A percentile compares a stretch with the other conserved stretches of the same genome.
These are phyloP conservation scores for Rhodotorula toruloides DNA, from an alignment of 768 basidiomycete genomes.

Conservation along the genomic window DNA sequence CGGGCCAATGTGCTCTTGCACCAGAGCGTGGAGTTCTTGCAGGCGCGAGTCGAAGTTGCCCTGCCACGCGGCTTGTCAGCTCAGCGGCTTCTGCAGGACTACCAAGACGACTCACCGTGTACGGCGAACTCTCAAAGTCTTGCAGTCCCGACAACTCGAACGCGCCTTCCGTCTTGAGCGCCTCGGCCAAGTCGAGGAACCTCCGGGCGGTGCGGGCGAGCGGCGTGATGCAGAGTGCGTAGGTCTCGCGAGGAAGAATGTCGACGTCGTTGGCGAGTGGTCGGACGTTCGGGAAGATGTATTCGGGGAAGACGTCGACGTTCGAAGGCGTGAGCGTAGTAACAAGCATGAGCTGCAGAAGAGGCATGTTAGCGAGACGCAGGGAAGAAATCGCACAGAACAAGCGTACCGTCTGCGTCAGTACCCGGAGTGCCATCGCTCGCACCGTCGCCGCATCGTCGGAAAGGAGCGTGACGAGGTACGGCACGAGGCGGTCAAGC, in stretches of 20 bases:
- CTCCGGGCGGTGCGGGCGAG: slow-evolving; percentile 79
- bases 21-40: slow-evolving; percentile 73
- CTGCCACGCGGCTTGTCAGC: slow-evolving; percentile 48
- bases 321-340: slow-evolving; percentile 47
- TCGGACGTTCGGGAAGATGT: slow-evolving; percentile 83
- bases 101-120: slow-evolving; percentile 2
- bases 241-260: slow-evolving; percentile 68
- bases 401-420: slow-evolving; percentile 70
- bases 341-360: slow-evolving; percentile 46
- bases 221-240: slow-evolving; percentile 77
- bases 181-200: slow-evolving; percentile 90
- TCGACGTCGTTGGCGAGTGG: slow-evolving; percentile 79
- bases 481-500: slow-evolving; percentile 85
- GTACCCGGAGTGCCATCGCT: slow-evolving; percentile 66
- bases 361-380: slow-evolving; percentile 34
- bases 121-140: slow-evolving; percentile 58
- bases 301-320: slow-evolving; percentile 78
- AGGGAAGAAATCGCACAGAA: not conserved
- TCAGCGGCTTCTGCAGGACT: not conserved
- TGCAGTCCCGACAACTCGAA: slow-evolving; percentile 67
- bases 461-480: slow-evolving; percentile 77
- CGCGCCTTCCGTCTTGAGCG: slow-evolving; percentile 67
- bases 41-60: slow-evolving; percentile 84
- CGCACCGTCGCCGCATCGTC: slow-evolving; percentile 81
- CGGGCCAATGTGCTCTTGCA: slow-evolving; percentile 79